Evolutionary conservation across 1,284 basidiomycete genomes (phyloP).

Genomic region (Afroboletus lepidellus): DNA sequence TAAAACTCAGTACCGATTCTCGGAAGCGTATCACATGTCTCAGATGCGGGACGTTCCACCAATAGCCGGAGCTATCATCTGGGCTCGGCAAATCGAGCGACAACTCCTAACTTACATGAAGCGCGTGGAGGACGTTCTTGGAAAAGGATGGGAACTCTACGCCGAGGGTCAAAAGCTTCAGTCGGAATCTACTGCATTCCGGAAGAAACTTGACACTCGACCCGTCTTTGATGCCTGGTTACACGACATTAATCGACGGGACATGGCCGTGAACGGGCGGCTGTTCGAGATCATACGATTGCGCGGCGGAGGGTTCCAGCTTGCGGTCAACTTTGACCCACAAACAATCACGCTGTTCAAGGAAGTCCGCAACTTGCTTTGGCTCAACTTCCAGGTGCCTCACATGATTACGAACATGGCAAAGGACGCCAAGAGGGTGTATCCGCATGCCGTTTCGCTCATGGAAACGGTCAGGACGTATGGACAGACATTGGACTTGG

Average conservation of each 20-base stretch:
- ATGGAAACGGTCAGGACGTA: conserved; percentile 99
- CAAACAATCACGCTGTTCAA: conserved; percentile 99
- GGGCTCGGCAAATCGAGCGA: conserved; percentile 97
- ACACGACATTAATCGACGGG: conserved; percentile 89
- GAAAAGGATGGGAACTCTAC: conserved; percentile 97
- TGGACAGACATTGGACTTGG: conserved; percentile 88
- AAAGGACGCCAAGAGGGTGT: conserved; percentile 96
- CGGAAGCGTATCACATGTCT: conserved; percentile 96
- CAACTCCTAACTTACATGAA: conserved; percentile 98
- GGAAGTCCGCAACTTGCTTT: conserved; percentile 93
- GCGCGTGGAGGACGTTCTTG: conserved; percentile 98
- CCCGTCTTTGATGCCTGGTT: conserved; percentile 97
- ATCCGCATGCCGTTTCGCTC: conserved; percentile 95
- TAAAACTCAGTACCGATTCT: conserved; percentile 92
- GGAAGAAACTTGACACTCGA: conserved; percentile 92
- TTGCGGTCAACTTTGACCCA: conserved; percentile 95
- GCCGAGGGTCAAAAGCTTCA: conserved; percentile 98
- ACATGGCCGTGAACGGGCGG: conserved; percentile 91
- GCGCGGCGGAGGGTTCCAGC: conserved; percentile 80
- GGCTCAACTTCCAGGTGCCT: conserved; percentile 94
- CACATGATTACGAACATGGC: conserved; percentile 95
- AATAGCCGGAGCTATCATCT: conserved; percentile 96
- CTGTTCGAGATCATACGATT: conserved; percentile 92
- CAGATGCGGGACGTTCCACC: conserved; percentile 97
- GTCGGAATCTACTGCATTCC: conserved; percentile 88